Base-by-base conservation (phyloP, 768 basidiomycete species). In the Candolleomyces aberdarensis region DNA sequence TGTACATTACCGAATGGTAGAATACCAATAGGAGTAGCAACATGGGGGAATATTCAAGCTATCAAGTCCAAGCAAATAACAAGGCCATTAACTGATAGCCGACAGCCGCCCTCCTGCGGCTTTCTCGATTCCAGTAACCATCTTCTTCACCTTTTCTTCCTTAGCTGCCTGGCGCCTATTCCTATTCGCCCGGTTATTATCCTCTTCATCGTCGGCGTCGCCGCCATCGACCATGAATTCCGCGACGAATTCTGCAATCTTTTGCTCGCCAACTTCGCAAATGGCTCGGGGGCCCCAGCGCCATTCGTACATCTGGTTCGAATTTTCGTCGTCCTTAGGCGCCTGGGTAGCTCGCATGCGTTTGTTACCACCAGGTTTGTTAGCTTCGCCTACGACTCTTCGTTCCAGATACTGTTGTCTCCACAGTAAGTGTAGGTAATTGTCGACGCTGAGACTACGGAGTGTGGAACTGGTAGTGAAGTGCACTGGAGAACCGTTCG, bases 271-370 rank as follows among this genome's bases (percentile, higher is more conserved):
- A 4, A 97, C 84, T 73, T 98, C 96, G 36, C 84, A 84, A 43
- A 88, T 83, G 1, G 94, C 87, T 31, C 92, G 81, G 29, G 81
- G 76, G 3, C 94, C 95, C 95, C 95, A 98, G 17, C 85, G 83
- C 93, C 92, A 94, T 67, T 94, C 91, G 62, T 78, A 83, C 15
- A 75, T 72, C 14, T 73, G 72, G 15, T 77, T 81, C 7, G 74
- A 65, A 51, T 80, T 74, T 19, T 74, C 74, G 14, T 62, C 60
- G 15, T 62, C 51, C 29, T 51, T 36, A 14, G 57, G 54, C 2
- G 78, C 76, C 48, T 76, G 76, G 14, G 75, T 74, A n/a, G 75
- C 72, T 39, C 78, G 69, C 9, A 77, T 69, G 3, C 89, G 83
- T 50, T 80, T 82, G 20, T 85, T 83, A 64, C 88, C 89, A 0